These are phyloP conservation scores for Zygoascus flipseniorum DNA, from an alignment of 805 yeast species.

Conservation along the genomic window DNA sequence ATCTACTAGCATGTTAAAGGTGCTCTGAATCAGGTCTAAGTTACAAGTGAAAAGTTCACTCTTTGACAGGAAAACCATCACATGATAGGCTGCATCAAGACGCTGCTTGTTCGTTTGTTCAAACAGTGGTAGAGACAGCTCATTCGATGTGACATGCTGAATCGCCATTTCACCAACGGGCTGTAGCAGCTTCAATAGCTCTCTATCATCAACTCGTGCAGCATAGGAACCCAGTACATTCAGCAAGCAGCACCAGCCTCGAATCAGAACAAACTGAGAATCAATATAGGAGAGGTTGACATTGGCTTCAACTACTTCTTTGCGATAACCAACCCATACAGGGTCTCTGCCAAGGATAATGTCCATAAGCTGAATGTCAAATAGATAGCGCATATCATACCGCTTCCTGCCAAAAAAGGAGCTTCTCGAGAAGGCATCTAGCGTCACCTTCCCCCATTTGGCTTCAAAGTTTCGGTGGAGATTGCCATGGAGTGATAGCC, in stretches of 20 bases:
- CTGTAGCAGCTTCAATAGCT: slow-evolving; percentile 10
- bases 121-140: slow-evolving; percentile 41
- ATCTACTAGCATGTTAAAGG: slow-evolving; percentile 21
- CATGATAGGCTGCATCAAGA: slow-evolving; percentile 50
- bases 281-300: slow-evolving; percentile 53
- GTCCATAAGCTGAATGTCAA: slow-evolving; percentile 57
- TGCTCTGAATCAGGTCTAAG: neutral
- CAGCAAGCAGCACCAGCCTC: slow-evolving; percentile 69
- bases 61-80: neutral
- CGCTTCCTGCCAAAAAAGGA: neutral
- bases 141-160: slow-evolving; percentile 33
- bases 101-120: slow-evolving; percentile 50
- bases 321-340: slow-evolving; percentile 42
- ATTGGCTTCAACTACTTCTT: slow-evolving; percentile 49
- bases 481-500: slow-evolving; percentile 38
- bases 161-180: slow-evolving; percentile 43
- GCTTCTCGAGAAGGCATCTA: neutral
- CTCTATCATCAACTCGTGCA: slow-evolving; percentile 22
- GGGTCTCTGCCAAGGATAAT: slow-evolving; percentile 39
- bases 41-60: neutral
- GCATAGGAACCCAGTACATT: slow-evolving; percentile 44
- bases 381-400: slow-evolving; percentile 46
- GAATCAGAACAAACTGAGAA: slow-evolving; percentile 61
- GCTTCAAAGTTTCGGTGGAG: slow-evolving; percentile 39
- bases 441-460: slow-evolving; percentile 34